Evolutionary conservation across 2,329 filamentous ascomycete genomes (phyloP).

Genomic region (Alternaria metachromatica): DNA sequence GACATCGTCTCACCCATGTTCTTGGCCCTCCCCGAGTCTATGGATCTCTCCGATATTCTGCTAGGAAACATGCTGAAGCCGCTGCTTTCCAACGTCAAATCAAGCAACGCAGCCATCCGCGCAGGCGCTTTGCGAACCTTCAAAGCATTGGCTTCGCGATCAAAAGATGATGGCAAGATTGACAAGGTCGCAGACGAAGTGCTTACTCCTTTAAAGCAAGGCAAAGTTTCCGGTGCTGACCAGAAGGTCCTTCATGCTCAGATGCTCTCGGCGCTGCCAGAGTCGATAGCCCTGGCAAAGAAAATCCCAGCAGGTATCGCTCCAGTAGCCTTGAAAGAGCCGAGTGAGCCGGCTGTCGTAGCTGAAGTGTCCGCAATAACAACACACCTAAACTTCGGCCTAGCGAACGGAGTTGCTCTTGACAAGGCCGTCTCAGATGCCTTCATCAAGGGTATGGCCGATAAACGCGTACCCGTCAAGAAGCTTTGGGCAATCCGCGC

Average conservation of each 20-base stretch:
- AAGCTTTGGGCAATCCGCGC: slow-evolving; percentile 80
- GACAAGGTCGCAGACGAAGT: slow-evolving; percentile 79
- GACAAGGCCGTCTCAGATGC: slow-evolving; percentile 72
- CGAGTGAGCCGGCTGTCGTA: slow-evolving; percentile 81
- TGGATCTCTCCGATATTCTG: slow-evolving; percentile 81
- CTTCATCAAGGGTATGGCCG: slow-evolving; percentile 79
- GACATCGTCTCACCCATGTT: slow-evolving; percentile 79
- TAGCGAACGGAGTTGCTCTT: slow-evolving; percentile 67
- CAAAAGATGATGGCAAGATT: slow-evolving; percentile 64
- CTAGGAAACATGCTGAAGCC: slow-evolving; percentile 80
- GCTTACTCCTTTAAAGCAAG: slow-evolving; percentile 76
- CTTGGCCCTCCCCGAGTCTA: slow-evolving; percentile 67
- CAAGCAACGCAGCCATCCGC: slow-evolving; percentile 80
- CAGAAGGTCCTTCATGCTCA: slow-evolving; percentile 84
- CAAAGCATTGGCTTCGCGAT: slow-evolving; percentile 69
- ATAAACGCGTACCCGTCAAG: slow-evolving; percentile 81
- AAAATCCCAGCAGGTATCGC: slow-evolving; percentile 73
- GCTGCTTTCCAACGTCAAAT: slow-evolving; percentile 88
- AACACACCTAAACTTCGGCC: slow-evolving; percentile 66
- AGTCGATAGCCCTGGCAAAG: slow-evolving; percentile 67
- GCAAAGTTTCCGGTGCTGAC: slow-evolving; percentile 84
- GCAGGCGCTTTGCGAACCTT: slow-evolving; percentile 79
- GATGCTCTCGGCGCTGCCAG: slow-evolving; percentile 67
- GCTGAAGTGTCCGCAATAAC: slow-evolving; percentile 77
- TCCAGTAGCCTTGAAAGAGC: slow-evolving; percentile 77